Conservation (phyloP, 2,329 filamentous ascomycete genomes). For the Aschersonia sp. region DNA sequence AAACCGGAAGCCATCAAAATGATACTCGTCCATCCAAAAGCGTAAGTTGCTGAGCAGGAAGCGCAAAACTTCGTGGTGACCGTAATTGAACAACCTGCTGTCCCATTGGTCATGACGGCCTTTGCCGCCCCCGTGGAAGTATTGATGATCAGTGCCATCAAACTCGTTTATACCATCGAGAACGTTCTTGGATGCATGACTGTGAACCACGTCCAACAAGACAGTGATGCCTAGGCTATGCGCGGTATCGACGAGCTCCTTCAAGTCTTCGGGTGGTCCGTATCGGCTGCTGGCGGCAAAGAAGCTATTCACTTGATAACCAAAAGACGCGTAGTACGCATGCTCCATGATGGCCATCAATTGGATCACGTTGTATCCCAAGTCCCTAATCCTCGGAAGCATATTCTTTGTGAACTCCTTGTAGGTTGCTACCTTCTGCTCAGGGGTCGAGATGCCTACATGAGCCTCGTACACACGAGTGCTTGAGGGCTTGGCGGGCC, state of each 20-base stretch:
- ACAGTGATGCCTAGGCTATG: slow-evolving; percentile 85
- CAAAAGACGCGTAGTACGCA: slow-evolving; percentile 97
- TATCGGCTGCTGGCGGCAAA: slow-evolving; percentile 96
- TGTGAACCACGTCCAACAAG: slow-evolving; percentile 90
- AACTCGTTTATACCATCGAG: slow-evolving; percentile 92
- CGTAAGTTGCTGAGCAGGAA: slow-evolving; percentile 90
- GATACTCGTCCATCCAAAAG: slow-evolving; percentile 99
- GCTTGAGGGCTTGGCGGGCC: slow-evolving; percentile 72
- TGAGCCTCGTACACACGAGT: slow-evolving; percentile 97
- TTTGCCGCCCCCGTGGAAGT: slow-evolving; percentile 80
- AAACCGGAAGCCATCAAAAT: slow-evolving; percentile 94
- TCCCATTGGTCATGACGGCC: slow-evolving; percentile 92
- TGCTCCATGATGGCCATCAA: slow-evolving; percentile 99
- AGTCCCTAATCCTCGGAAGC: slow-evolving; percentile 74
- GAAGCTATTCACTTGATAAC: slow-evolving; percentile 98
- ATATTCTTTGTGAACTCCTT: slow-evolving; percentile 93
- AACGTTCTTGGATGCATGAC: slow-evolving; percentile 95
- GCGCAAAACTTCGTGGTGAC: slow-evolving; percentile 83
- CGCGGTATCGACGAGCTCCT: slow-evolving; percentile 90
- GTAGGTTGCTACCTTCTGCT: slow-evolving; percentile 80
- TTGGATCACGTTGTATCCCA: slow-evolving; percentile 96
- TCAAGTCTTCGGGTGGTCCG: slow-evolving; percentile 84
- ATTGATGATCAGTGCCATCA: slow-evolving; percentile 86
- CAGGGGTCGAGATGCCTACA: slow-evolving; percentile 89
- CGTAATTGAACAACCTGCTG: slow-evolving; percentile 94